Conservation (phyloP, 495 filamentous ascomycete genomes). For the Penicillium mononematosum region DNA sequence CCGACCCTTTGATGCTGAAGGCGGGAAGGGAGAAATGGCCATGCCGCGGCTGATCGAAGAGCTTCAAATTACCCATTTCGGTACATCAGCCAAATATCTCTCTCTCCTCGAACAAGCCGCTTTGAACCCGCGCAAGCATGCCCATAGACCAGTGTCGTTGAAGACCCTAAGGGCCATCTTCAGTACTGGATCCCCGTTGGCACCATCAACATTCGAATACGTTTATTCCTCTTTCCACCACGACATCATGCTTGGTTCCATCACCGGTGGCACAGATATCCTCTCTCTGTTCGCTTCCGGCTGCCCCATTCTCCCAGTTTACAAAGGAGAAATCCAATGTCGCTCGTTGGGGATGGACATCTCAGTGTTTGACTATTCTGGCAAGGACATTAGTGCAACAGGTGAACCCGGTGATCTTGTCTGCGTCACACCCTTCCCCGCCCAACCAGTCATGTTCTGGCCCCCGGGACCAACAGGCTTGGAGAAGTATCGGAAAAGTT, state of each 20-base stretch:
- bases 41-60: conserved; percentile 70
- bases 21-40: conserved; percentile 59
- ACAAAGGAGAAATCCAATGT: conserved; percentile 86
- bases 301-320: conserved; percentile 81
- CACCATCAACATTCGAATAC: conserved; percentile 89
- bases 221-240: conserved; percentile 77
- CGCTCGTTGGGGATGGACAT: conserved; percentile 90
- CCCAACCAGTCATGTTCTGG: conserved; percentile 88
- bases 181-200: conserved; percentile 87
- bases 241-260: conserved; percentile 74
- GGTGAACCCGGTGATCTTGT: conserved; percentile 87
- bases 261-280: conserved; percentile 91
- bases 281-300: conserved; percentile 89
- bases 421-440: conserved; percentile 82
- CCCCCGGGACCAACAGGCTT: conserved; percentile 61
- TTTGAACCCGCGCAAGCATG: conserved; percentile 58
- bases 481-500: conserved; percentile 73
- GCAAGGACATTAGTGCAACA: conserved; percentile 46
- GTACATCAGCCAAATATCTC: conserved; percentile 90
- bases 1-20: conserved; percentile 53
- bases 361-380: conserved; percentile 65
- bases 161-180: conserved; percentile 72
- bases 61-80: conserved; percentile 81
- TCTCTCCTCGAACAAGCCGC: conserved; percentile 82
- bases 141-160: conserved; percentile 50